These are phyloP conservation scores for Huntiella abstrusa DNA, from an alignment of 2,329 filamentous ascomycete genomes.

Conservation along the genomic window DNA sequence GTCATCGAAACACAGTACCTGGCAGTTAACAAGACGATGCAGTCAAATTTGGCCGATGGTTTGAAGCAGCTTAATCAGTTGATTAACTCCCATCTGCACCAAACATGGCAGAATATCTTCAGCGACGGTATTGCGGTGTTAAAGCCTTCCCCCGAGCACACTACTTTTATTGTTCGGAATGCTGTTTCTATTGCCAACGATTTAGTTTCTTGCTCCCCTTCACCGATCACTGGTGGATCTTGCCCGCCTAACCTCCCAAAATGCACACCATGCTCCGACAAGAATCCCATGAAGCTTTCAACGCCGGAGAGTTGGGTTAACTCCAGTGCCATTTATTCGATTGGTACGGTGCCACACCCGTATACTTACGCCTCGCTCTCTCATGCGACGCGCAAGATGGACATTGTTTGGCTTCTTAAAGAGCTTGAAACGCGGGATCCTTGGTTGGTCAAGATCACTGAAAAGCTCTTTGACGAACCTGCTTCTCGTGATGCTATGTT, in stretches of 20 bases:
- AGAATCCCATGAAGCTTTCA: constrained; percentile 45
- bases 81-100: constrained; percentile 71
- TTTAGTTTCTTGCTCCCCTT: constrained; percentile 55
- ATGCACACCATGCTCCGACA: constrained; percentile 55
- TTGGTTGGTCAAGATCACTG: constrained; percentile 58
- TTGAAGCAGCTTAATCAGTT: constrained; percentile 50
- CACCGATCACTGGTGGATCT: constrained; percentile 46
- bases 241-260: constrained; percentile 67
- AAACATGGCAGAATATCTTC: constrained; percentile 67
- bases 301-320: constrained; percentile 53
- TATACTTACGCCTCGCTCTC: constrained; percentile 61
- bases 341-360: constrained; percentile 79
- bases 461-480: constrained; percentile 36
- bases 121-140: constrained; percentile 59
- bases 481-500: constrained; percentile 41
- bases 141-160: constrained; percentile 60
- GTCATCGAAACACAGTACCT: constrained; percentile 48
- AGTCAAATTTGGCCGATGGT: constrained; percentile 37
- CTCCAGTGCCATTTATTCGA: constrained; percentile 52
- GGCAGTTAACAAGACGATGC: constrained; percentile 43
- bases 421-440: constrained; percentile 48
- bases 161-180: constrained; percentile 50
- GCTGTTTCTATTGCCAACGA: constrained; percentile 55
- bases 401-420: constrained; percentile 45
- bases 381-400: constrained; percentile 39